phyloP scores from a whole-genome alignment of 2,329 filamentous ascomycete species.

The Neonectria hederae region DNA sequence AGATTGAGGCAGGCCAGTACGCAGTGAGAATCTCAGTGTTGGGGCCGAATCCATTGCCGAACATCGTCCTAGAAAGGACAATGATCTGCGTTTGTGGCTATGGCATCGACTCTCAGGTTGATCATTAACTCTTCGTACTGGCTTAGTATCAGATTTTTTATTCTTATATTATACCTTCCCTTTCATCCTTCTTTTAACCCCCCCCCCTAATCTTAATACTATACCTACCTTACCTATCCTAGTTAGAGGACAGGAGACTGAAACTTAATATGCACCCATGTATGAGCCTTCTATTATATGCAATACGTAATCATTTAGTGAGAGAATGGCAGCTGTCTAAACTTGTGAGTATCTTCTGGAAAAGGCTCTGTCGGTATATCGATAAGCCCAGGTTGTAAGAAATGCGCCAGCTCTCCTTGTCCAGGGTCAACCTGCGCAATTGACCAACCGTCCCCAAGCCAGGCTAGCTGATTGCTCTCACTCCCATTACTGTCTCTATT shows the following conservation, averaged over 20 bases:
- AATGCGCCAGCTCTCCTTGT: constrained; percentile 10
- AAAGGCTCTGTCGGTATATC: constrained; percentile 17
- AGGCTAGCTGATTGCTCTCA: neutral
- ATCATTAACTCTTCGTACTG: constrained; percentile 8
- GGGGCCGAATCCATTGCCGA: neutral
- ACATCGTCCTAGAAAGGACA: neutral
- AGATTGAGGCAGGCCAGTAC: constrained; percentile 1
- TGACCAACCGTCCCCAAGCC: constrained; percentile 18
- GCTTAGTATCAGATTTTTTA: too few relatives aligned
- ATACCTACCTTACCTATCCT: too few relatives aligned
- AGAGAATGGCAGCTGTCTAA: neutral
- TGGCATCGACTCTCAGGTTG: neutral
- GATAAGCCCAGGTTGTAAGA: constrained; percentile 13
- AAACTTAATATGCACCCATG: too few relatives aligned
- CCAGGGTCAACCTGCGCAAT: constrained; percentile 6
- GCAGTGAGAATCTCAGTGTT: constrained; percentile 9
- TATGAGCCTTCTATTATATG: too few relatives aligned
- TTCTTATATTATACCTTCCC: too few relatives aligned
- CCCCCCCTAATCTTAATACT: too few relatives aligned
- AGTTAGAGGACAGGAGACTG: too few relatives aligned
- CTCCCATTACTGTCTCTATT: neutral
- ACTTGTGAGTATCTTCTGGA: constrained; percentile 2
- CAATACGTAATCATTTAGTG: neutral
- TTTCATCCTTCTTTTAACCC: too few relatives aligned
- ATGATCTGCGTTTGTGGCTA: constrained; percentile 3